These are phyloP conservation scores for Escovopsis sp. DNA, from an alignment of 2,329 filamentous ascomycete species.

Conservation along the genomic window DNA sequence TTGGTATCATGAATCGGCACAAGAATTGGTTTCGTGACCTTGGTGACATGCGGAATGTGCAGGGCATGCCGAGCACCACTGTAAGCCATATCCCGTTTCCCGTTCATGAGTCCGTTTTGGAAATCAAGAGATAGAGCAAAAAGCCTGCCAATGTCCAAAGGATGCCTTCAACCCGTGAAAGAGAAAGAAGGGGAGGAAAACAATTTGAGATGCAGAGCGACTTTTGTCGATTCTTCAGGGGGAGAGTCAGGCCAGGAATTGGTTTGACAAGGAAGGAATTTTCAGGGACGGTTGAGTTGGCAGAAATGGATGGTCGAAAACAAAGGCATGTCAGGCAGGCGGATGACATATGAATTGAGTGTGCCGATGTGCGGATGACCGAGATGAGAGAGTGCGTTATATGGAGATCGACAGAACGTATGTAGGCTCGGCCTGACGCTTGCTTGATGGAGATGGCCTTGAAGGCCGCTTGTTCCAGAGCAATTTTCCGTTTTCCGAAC, in stretches of 20 bases:
- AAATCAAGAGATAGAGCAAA: no score
- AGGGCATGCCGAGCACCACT: not conserved
- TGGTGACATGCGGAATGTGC: not conserved
- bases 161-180: no score
- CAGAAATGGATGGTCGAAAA: not conserved
- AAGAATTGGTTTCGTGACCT: not conserved
- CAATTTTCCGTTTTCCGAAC: not conserved
- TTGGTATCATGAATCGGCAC: not conserved
- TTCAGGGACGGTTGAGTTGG: not conserved
- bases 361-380: not conserved
- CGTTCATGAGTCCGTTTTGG: no score
- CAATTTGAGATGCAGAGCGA: no score
- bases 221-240: no score
- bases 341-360: not conserved
- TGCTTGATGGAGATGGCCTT: not conserved
- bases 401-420: not conserved
- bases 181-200: no score
- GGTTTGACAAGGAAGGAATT: no score
- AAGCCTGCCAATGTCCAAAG: no score
- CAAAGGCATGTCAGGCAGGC: not conserved
- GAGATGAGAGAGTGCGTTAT: not conserved
- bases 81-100: not conserved
- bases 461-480: not conserved
- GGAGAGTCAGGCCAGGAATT: no score
- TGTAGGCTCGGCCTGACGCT: not conserved